phyloP scores from a whole-genome alignment of 805 yeast genomes.

The Kluyveromyces siamensis region DNA sequence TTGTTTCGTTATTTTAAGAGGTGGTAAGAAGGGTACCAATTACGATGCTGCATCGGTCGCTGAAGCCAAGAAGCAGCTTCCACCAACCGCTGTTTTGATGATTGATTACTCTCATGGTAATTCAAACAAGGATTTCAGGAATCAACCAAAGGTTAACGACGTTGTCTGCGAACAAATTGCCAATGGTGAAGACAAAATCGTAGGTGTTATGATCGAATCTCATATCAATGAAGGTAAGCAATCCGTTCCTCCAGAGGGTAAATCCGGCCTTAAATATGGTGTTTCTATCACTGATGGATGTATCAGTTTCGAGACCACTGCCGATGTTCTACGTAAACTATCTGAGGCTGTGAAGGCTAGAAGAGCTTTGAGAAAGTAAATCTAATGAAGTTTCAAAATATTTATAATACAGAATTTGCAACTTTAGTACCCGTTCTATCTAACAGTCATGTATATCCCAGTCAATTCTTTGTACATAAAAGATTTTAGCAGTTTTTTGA shows the following conservation, averaged over 20 bases:
- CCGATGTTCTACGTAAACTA: constrained; percentile 63
- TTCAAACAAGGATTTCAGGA: constrained; percentile 85
- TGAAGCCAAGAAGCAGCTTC: constrained; percentile 60
- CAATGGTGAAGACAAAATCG: constrained; percentile 68
- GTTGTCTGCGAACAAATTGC: constrained; percentile 76
- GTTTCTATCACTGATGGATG: constrained; percentile 97
- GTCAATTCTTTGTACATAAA: not conserved
- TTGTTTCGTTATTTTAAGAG: constrained; percentile 91
- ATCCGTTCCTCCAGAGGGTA: constrained; percentile 55
- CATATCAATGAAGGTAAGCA: constrained; percentile 90
- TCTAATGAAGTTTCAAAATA: not conserved
- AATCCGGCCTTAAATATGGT: constrained; percentile 70
- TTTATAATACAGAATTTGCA: not conserved
- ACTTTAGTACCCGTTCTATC: not conserved
- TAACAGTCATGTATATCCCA: not conserved
- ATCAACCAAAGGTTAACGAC: constrained; percentile 88
- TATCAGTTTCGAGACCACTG: constrained; percentile 87
- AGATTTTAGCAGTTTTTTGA: not conserved
- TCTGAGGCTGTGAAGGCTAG: constrained; percentile 79
- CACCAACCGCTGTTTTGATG: constrained; percentile 52
- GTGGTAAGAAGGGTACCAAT: constrained; percentile 91
- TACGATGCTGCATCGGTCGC: constrained; percentile 74
- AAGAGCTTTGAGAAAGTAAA: constrained; percentile 37
- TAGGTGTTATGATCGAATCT: constrained; percentile 95
- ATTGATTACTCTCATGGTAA: constrained; percentile 98